Conservation (phyloP, 768 basidiomycete genomes). For the Russula olivacea region DNA sequence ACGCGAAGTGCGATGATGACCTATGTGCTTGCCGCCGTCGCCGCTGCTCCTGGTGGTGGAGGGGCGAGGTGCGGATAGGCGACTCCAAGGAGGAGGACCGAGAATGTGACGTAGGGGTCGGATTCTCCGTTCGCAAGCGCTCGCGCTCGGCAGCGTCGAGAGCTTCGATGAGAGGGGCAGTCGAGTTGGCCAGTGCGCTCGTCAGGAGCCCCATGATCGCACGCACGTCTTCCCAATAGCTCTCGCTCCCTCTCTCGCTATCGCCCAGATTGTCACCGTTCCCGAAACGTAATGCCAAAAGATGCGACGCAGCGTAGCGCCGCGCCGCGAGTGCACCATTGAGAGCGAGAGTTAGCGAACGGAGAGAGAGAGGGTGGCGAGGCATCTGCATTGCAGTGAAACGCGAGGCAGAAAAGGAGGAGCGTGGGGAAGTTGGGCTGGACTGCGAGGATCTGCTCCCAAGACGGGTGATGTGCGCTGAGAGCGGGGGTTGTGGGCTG, state of each 20-base stretch:
- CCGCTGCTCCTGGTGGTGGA: background rate
- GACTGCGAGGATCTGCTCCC: slow-evolving; percentile 20
- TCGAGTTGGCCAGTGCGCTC: slow-evolving; percentile 58
- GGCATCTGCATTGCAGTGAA: slow-evolving; percentile 56
- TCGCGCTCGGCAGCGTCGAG: slow-evolving; percentile 54
- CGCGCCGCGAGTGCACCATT: slow-evolving; percentile 66
- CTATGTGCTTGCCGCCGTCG: slow-evolving; percentile 8
- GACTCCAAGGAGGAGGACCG: slow-evolving; percentile 3
- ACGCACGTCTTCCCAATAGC: slow-evolving; percentile 84
- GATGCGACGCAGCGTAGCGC: slow-evolving; percentile 72
- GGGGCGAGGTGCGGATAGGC: background rate
- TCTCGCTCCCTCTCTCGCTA: slow-evolving; percentile 28
- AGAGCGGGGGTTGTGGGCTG: slow-evolving; percentile 20
- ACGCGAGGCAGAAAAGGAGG: slow-evolving; percentile 41
- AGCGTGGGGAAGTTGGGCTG: slow-evolving; percentile 22
- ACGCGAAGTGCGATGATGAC: slow-evolving; percentile 31
- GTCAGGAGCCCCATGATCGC: slow-evolving; percentile 68
- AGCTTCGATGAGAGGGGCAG: slow-evolving; percentile 54
- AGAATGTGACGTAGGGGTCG: slow-evolving; percentile 32
- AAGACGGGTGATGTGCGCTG: slow-evolving; percentile 18
- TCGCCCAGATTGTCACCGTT: slow-evolving; percentile 29
- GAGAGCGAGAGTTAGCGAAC: slow-evolving; percentile 53
- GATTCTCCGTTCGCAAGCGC: slow-evolving; percentile 46
- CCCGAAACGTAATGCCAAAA: slow-evolving; percentile 70
- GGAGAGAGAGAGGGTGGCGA: slow-evolving; percentile 63